These are phyloP conservation scores for Ganoderma leucocontextum DNA, from an alignment of 1,284 basidiomycete genomes.

Conservation along the genomic window DNA sequence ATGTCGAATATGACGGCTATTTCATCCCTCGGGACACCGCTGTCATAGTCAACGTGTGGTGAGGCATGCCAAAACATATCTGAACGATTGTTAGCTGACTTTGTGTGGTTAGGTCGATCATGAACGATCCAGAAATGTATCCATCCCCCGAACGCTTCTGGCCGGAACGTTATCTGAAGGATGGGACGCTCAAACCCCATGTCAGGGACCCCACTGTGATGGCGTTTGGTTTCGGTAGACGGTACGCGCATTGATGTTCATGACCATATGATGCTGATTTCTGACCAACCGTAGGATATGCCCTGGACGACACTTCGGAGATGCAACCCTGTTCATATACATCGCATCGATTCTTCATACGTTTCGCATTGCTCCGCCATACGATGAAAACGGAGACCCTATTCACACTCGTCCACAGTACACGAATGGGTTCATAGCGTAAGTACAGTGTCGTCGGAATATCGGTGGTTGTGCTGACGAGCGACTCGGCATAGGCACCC, in stretches of 20 bases:
- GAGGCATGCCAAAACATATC: not conserved
- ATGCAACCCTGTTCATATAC: slow-evolving; percentile 30
- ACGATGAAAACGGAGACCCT: slow-evolving; percentile 24
- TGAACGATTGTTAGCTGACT: not conserved
- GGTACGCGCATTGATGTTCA: slow-evolving; percentile 14
- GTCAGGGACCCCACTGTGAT: slow-evolving; percentile 15
- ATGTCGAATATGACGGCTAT: slow-evolving; percentile 27
- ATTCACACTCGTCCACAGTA: slow-evolving; percentile 10
- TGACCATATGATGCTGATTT: too few species aligned
- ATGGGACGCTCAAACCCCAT: slow-evolving; percentile 1
- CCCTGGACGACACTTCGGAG: slow-evolving; percentile 28
- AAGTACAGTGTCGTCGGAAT: not conserved
- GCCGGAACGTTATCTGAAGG: slow-evolving; percentile 31
- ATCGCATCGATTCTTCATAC: slow-evolving; percentile 30
- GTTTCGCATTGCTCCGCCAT: slow-evolving; percentile 28
- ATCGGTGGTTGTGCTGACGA: not conserved
- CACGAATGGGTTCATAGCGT: slow-evolving; percentile 4
- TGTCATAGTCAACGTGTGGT: slow-evolving; percentile 23
- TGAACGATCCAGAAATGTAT: slow-evolving; percentile 31
- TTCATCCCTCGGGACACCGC: slow-evolving; percentile 19
- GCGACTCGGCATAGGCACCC: not conserved
- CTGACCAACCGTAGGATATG: slow-evolving; percentile 18
- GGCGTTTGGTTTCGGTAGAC: slow-evolving; percentile 25
- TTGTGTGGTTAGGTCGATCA: slow-evolving; percentile 30
- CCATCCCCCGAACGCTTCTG: slow-evolving; percentile 34